These are phyloP conservation scores for Arabidopsis lyrata DNA, from an alignment of 441 rosid genomes.

Conservation along the genomic window DNA sequence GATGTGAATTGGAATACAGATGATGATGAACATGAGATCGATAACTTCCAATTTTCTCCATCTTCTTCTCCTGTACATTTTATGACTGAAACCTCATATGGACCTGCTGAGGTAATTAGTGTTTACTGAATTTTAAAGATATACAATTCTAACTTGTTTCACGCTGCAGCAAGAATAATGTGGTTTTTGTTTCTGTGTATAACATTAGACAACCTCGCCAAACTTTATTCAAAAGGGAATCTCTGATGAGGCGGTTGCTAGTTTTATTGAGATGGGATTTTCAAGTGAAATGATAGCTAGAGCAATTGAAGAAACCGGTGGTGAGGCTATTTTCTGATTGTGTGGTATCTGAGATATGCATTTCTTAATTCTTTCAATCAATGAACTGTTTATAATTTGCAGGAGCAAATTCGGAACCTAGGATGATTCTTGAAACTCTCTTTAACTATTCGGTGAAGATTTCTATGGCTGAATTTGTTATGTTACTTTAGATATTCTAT, in stretches of 20 bases:
- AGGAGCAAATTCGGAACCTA: conserved; percentile 58
- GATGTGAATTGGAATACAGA: conserved; percentile 69
- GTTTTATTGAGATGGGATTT: conserved; percentile 73
- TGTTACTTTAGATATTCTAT: background rate
- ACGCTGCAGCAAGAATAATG: background rate
- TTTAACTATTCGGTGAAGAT: conserved; percentile 59
- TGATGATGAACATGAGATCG: conserved; percentile 73
- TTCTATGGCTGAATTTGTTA: background rate
- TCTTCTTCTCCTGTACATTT: conserved; percentile 43
- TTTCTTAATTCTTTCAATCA: conserved; percentile 26
- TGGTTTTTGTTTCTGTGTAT: background rate
- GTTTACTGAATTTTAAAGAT: conserved; percentile 29
- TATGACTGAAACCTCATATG: background rate
- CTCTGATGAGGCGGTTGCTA: conserved; percentile 44
- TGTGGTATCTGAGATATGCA: conserved; percentile 12
- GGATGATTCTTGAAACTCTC: conserved; percentile 64
- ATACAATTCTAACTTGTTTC: conserved; percentile 44
- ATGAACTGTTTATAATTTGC: conserved; percentile 39
- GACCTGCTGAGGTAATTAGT: conserved; percentile 41
- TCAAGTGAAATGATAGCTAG: conserved; percentile 56
- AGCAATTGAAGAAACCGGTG: conserved; percentile 60
- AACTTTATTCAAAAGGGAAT: background rate
- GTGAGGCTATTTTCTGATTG: conserved; percentile 46
- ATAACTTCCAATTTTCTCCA: conserved; percentile 46
- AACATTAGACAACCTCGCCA: conserved; percentile 49